Conservation (phyloP, 129 eudicot species). For the Pseudognaphalium luteoalbum region DNA sequence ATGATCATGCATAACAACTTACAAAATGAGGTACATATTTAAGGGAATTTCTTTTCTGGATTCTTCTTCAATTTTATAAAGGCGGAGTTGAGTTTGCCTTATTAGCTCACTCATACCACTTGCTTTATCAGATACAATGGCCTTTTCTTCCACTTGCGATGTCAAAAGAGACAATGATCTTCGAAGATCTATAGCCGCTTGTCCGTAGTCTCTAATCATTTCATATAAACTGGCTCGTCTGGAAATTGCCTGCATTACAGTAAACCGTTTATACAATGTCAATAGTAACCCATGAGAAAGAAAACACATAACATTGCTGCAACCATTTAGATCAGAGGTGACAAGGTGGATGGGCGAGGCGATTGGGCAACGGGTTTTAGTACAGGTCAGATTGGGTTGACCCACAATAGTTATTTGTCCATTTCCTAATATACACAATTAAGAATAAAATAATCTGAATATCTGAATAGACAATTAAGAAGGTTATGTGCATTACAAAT, state of each 20-base stretch:
- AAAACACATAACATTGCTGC: not conserved
- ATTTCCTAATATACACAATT: too few relatives aligned
- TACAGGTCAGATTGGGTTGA: too few relatives aligned
- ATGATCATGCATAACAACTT: conserved; percentile 30
- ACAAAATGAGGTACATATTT: conserved; percentile 74
- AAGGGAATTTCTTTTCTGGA: conserved; percentile 56
- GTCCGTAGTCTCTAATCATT: conserved; percentile 76
- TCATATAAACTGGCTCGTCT: conserved; percentile 70
- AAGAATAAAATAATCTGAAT: not conserved
- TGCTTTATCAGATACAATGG: conserved; percentile 34
- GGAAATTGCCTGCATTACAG: conserved; percentile 54
- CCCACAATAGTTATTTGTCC: too few relatives aligned
- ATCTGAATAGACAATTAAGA: too few relatives aligned
- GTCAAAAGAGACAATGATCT: conserved; percentile 47
- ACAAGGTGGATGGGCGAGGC: too few relatives aligned
- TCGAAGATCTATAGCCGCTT: conserved; percentile 67
- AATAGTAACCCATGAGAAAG: not conserved
- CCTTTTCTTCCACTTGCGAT: conserved; percentile 48
- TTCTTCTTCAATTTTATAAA: conserved; percentile 61
- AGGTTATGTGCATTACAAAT: too few relatives aligned
- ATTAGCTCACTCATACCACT: conserved; percentile 41
- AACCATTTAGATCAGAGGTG: too few relatives aligned
- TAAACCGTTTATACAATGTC: conserved; percentile 7
- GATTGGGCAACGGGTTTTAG: too few relatives aligned
- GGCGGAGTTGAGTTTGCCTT: conserved; percentile 53